Percentiles rank a stretch among this genome's conserved stretches.
Conservation (phyloP, 2,329 filamentous ascomycete genomes). For the Corniculantispora saksenae region DNA sequence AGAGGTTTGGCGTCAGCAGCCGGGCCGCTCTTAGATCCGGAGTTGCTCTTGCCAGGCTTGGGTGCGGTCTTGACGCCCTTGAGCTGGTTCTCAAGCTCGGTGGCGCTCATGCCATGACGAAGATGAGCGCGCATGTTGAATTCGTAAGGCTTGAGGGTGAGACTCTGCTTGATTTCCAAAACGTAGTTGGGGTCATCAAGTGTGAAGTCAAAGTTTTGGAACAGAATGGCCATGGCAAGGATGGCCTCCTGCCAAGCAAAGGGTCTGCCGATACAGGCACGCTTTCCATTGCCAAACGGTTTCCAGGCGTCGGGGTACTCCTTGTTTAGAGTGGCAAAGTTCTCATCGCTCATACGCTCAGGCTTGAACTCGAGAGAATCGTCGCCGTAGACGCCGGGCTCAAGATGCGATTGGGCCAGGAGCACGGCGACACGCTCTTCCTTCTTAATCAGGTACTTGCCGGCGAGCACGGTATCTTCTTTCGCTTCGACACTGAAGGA, state of each 20-base stretch:
- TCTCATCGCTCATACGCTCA: slow-evolving; percentile 70
- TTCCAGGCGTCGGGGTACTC: slow-evolving; percentile 67
- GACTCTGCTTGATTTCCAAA: slow-evolving; percentile 54
- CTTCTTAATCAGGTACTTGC: slow-evolving; percentile 60
- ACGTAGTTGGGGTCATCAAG: slow-evolving; percentile 62
- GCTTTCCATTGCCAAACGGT: slow-evolving; percentile 72
- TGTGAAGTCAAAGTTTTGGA: slow-evolving; percentile 72
- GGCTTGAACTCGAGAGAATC: slow-evolving; percentile 68
- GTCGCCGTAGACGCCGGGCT: slow-evolving; percentile 64
- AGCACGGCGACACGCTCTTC: slow-evolving; percentile 52
- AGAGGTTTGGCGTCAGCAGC: slow-evolving; percentile 45
- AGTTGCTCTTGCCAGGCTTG: slow-evolving; percentile 23
- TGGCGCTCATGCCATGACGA: slow-evolving; percentile 48
- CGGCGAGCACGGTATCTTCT: slow-evolving; percentile 56
- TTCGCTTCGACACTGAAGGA: slow-evolving; percentile 56
- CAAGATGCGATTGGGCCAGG: slow-evolving; percentile 57
- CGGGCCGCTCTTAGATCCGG: background rate
- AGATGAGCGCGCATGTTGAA: slow-evolving; percentile 63
- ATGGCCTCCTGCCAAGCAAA: slow-evolving; percentile 76
- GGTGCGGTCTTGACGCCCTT: slow-evolving; percentile 29
- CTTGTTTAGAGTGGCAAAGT: slow-evolving; percentile 61
- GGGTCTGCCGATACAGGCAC: slow-evolving; percentile 70
- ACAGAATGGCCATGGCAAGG: slow-evolving; percentile 60
- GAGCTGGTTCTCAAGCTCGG: slow-evolving; percentile 48
- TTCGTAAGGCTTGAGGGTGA: slow-evolving; percentile 65